Evolutionary conservation across 2,329 filamentous ascomycete species (phyloP), one percentile per base, ranked within the genome.

Genomic region (Eutypella sp.): DNA sequence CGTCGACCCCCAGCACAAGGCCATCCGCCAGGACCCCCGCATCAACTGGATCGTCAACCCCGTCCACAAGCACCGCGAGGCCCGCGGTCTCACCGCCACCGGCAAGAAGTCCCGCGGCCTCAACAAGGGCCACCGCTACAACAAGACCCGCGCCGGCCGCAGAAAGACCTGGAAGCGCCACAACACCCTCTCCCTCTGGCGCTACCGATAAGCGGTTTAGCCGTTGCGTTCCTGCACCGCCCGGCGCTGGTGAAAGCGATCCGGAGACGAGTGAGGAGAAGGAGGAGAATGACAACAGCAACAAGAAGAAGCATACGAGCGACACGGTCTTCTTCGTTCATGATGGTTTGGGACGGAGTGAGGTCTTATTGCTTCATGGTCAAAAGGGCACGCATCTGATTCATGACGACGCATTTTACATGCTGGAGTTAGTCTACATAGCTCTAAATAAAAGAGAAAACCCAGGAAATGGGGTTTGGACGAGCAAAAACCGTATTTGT

Each of bases 31-130:
- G 70, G 93, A 99, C 75, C 80, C 93, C 68, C 91, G 93, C 77
- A 97, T 99, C 88, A 99, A 96, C 89, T 99, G 93, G 93, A 99
- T 99, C 82, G 89, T 92, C 79, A 95, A 95, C 79, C 87, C 93
- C 64, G 95, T 99, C 67, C 93, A 99, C 89, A 99, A 99, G 91
- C 93, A 97, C 85, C 93, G 93, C 79, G 93, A 99, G 83, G 77
- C 82, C 67, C 91, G 93, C 74, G 95, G 93, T 68, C 89, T 99
- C 64, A 99, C 93, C 64, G 85, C 92, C 67, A 97, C 92, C 61
- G 93, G 93, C 85, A 99, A 99, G 91, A 95, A 95, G 81, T 96
- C 89, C 68, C 90, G 93, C 75, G 93, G 95, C 78, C 87, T 99
- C 79, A 93, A 93, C 86, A 96, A 96, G 85, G 93, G 93, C 66